Evolutionary conservation across 2,329 filamentous ascomycete genomes (phyloP).

Genomic region (Colletotrichum sansevieriae): DNA sequence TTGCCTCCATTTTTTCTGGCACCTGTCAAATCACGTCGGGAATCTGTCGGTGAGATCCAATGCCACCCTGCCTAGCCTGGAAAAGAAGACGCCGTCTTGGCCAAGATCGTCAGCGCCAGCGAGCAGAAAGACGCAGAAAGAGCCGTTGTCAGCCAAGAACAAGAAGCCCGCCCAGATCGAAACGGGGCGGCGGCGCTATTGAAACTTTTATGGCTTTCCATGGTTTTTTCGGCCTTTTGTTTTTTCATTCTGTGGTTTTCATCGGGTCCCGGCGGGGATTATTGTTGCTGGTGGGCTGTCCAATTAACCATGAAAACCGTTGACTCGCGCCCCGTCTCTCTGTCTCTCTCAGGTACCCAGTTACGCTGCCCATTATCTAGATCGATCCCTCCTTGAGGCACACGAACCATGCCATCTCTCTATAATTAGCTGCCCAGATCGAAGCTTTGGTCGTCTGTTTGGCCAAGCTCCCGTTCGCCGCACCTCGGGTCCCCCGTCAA

Average conservation of each 20-base stretch:
- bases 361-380: constrained; percentile 1
- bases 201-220: too few relatives aligned
- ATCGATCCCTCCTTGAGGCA: constrained; percentile 1
- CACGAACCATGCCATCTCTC: background rate
- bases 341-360: background rate
- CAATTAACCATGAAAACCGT: background rate
- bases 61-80: constrained; percentile 8
- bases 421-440: background rate
- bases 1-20: constrained; percentile 2
- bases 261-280: constrained; percentile 7
- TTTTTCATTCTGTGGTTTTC: background rate
- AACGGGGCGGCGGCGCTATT: too few relatives aligned
- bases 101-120: constrained; percentile 16
- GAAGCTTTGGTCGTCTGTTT: constrained; percentile 24
- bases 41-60: constrained; percentile 3
- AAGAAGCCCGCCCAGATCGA: constrained; percentile 3
- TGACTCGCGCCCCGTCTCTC: background rate
- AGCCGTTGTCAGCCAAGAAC: constrained; percentile 7
- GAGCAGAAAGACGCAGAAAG: background rate
- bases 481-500: background rate
- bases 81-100: constrained; percentile 13
- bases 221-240: background rate
- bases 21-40: background rate
- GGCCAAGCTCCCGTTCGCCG: constrained; percentile 17
- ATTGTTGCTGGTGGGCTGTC: constrained; percentile 1